These are phyloP conservation scores for Xylaria venustula DNA, from an alignment of 495 filamentous ascomycete species.

Conservation along the genomic window DNA sequence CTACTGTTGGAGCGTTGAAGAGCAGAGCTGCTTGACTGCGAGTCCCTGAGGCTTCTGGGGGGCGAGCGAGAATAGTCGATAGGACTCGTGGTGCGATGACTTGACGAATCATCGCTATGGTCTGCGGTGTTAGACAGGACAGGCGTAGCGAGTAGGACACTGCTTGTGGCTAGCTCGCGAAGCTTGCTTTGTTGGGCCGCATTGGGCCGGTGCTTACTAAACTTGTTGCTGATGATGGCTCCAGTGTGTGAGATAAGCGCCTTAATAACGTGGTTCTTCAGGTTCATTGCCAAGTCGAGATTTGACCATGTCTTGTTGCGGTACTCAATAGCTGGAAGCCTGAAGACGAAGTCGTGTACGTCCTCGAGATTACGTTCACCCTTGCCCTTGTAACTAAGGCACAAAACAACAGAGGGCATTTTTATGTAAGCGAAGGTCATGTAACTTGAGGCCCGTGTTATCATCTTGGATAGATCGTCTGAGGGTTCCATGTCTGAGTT, in stretches of 20 bases:
- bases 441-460: constrained; percentile 89
- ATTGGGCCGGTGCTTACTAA: constrained; percentile 79
- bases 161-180: constrained; percentile 72
- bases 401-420: constrained; percentile 90
- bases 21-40: constrained; percentile 37
- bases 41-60: constrained; percentile 40
- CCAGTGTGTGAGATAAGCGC: constrained; percentile 94
- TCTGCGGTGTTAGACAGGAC: constrained; percentile 33
- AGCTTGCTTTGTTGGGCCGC: constrained; percentile 75
- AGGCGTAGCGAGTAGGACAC: constrained; percentile 47
- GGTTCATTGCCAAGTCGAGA: constrained; percentile 82
- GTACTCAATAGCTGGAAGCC: constrained; percentile 90
- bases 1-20: constrained; percentile 39
- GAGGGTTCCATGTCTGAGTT: constrained; percentile 52
- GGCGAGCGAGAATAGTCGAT: constrained; percentile 52
- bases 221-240: constrained; percentile 95
- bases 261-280: constrained; percentile 92
- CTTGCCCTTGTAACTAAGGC: constrained; percentile 94
- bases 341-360: constrained; percentile 95
- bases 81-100: constrained; percentile 43
- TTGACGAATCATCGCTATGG: constrained; percentile 51
- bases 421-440: constrained; percentile 97
- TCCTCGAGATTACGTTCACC: constrained; percentile 94
- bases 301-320: constrained; percentile 99
- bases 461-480: constrained; percentile 98